Evolutionary conservation across 2,329 filamentous ascomycete species (phyloP).

Genomic region (Alternaria rosae): DNA sequence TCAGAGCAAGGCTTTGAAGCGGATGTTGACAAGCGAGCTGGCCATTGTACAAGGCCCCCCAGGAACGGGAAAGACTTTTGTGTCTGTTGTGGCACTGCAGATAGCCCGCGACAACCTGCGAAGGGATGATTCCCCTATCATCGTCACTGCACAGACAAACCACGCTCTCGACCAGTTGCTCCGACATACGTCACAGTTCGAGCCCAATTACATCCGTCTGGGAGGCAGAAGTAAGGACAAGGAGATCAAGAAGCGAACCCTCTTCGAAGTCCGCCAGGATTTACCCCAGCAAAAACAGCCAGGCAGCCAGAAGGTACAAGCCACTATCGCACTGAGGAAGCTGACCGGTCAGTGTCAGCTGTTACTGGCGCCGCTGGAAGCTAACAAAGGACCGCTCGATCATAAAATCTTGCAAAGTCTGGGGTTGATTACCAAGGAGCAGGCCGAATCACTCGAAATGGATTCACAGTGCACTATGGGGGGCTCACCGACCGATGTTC

Average conservation of each 20-base stretch:
- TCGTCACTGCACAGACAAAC: conserved; percentile 87
- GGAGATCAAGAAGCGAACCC: conserved; percentile 68
- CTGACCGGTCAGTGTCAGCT: conserved; percentile 31
- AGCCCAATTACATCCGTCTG: conserved; percentile 68
- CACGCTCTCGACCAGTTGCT: conserved; percentile 88
- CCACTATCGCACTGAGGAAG: conserved; percentile 53
- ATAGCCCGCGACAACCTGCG: conserved; percentile 68
- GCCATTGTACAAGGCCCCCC: conserved; percentile 86
- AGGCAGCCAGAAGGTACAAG: conserved; percentile 51
- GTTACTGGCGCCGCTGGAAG: conserved; percentile 37
- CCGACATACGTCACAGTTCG: conserved; percentile 67
- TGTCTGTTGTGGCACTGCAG: conserved; percentile 75
- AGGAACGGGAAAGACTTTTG: conserved; percentile 80
- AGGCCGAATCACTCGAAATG: conserved; percentile 67
- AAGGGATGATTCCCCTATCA: conserved; percentile 68
- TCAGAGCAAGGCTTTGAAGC: conserved; percentile 71
- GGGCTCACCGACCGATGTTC: conserved; percentile 33
- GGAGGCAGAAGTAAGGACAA: conserved; percentile 75
- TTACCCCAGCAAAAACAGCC: conserved; percentile 27
- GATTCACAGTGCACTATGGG: conserved; percentile 57
- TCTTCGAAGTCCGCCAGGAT: conserved; percentile 66
- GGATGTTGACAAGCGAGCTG: conserved; percentile 75
- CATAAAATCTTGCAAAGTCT: conserved; percentile 59
- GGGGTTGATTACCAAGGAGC: conserved; percentile 67
- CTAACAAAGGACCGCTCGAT: conserved; percentile 27